Evolutionary conservation across 2,329 filamentous ascomycete genomes (phyloP).

Genomic region (Fusarium sp.): DNA sequence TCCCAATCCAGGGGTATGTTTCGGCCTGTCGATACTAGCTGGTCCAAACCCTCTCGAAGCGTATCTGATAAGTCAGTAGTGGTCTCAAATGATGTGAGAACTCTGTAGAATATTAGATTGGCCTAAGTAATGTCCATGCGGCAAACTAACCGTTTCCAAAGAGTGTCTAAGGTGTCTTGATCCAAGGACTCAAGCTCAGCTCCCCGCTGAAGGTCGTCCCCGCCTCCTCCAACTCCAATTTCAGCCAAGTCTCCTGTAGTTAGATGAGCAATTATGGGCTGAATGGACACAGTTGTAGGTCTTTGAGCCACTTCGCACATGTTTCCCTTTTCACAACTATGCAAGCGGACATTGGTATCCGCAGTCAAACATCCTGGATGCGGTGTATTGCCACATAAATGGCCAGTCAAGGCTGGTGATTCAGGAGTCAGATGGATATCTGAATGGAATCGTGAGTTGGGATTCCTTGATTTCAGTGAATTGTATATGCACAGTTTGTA

Average conservation of each 20-base stretch:
- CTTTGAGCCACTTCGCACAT: constrained; percentile 63
- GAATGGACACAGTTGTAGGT: constrained; percentile 75
- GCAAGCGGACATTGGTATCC: constrained; percentile 72
- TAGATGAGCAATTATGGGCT: constrained; percentile 77
- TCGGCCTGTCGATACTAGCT: constrained; percentile 38
- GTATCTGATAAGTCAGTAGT: constrained; percentile 9
- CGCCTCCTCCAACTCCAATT: constrained; percentile 81
- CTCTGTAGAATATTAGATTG: constrained; percentile 30
- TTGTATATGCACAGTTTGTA: constrained; percentile 82
- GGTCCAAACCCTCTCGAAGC: constrained; percentile 29
- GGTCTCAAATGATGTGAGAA: constrained; percentile 23
- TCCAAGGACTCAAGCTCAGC: constrained; percentile 72
- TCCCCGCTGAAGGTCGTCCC: constrained; percentile 76
- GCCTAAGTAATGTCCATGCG: fast-evolving
- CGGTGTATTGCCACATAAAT: constrained; percentile 76
- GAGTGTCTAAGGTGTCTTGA: constrained; percentile 62
- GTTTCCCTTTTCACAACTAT: constrained; percentile 85
- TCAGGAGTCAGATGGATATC: constrained; percentile 64
- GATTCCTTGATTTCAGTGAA: constrained; percentile 63
- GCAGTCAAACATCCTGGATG: constrained; percentile 78
- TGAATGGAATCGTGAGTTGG: constrained; percentile 53
- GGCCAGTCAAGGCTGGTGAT: constrained; percentile 76
- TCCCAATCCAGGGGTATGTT: constrained; percentile 44
- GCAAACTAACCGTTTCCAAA: constrained; percentile 55
- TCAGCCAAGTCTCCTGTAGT: constrained; percentile 75